These are phyloP conservation scores for Rhodotorula paludigena DNA, from an alignment of 768 basidiomycete species.

Conservation along the genomic window DNA sequence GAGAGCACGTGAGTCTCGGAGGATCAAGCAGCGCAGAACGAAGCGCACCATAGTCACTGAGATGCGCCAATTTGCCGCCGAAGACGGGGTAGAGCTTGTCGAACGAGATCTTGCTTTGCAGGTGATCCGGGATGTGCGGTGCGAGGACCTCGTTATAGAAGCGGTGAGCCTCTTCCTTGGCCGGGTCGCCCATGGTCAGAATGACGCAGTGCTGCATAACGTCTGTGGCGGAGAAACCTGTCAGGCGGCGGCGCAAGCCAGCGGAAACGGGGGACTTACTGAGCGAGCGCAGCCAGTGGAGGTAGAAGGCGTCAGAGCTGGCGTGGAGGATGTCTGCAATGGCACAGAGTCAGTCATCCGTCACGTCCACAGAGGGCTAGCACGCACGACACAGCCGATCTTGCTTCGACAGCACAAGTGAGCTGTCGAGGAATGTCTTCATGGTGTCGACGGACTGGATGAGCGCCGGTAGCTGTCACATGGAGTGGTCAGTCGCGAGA, in stretches of 20 bases:
- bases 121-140: conserved; percentile 63
- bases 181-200: conserved; percentile 73
- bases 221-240: neutral
- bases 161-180: conserved; percentile 62
- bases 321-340: conserved; percentile 30
- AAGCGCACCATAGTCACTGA: conserved; percentile 60
- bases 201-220: conserved; percentile 52
- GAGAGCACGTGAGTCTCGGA: no score
- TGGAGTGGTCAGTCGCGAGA: neutral
- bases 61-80: conserved; percentile 77
- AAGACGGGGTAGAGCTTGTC: conserved; percentile 71
- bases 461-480: conserved; percentile 55
- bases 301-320: conserved; percentile 33
- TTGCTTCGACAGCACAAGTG: conserved; percentile 81
- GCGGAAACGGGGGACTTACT: neutral
- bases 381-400: conserved; percentile 77
- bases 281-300: conserved; percentile 7
- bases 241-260: neutral
- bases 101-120: conserved; percentile 59
- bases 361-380: conserved; percentile 54
- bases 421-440: conserved; percentile 77
- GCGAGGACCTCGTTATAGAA: conserved; percentile 64
- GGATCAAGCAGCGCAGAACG: no score
- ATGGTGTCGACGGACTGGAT: conserved; percentile 73
- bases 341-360: neutral